Evolutionary conservation across 2,329 filamentous ascomycete species (phyloP), one percentile per base, ranked within the genome.

Genomic region (Xylariaceae sp.): DNA sequence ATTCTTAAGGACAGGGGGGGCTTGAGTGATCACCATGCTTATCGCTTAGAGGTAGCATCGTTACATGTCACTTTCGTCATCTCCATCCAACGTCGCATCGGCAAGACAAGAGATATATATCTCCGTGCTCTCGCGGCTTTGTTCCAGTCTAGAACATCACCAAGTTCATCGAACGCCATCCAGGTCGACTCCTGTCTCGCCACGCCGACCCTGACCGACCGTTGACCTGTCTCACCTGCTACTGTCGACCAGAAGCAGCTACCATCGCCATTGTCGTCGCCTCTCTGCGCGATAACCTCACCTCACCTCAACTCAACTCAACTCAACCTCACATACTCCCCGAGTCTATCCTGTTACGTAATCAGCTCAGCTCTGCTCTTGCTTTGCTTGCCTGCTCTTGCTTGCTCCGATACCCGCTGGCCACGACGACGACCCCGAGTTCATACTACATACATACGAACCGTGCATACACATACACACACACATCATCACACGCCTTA

Each of bases 91-190:
- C 56, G 35, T 56, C 34, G 51, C 47, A 56, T 54, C 50, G 30
- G 18, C 17, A 11, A 30, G 2, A 9, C 41, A 11, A 53, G 18
- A 59, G 51, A 53, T 62, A 64, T 64, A 62, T 64, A 64, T 58
- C 57, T 39, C 47, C 39, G 45, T 39, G 10, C 48, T 53, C 62
- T 60, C 62, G 55, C 60, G 56, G 60, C 55, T 60, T 57, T 60
- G 56, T 53, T 30, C 55, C 30, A 56, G 57, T 56, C 61, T 59
- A 55, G 59, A 59, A 34, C 48, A 53, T 35, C 53, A 45, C 37
- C 9, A 41, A 57, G 37, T 48, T 17, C 52, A n/a, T 48, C 37
- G 23, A 41, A 49, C 59, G 56, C 59, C 55, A 55, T 53, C 17
- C 11, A 60, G 51, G 41, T 60, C 55, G 37, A 57, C 39, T 41